These are phyloP conservation scores for Elsinoe arachidis DNA, from an alignment of 2,329 filamentous ascomycete genomes.

Conservation along the genomic window DNA sequence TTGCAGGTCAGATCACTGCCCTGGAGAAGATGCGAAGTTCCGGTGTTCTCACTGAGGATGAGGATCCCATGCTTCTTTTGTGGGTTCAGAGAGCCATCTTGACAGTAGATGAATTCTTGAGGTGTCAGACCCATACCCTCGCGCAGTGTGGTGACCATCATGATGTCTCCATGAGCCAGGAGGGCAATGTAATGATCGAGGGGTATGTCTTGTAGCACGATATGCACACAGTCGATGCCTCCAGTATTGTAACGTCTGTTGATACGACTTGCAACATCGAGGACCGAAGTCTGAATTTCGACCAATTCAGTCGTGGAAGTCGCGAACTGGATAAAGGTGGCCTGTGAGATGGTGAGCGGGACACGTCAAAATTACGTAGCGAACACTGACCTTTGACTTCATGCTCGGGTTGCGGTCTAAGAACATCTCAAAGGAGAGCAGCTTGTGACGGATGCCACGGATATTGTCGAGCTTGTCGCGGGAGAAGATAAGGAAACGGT, in stretches of 20 bases:
- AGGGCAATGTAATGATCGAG: conserved; percentile 90
- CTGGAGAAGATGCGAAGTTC: conserved; percentile 76
- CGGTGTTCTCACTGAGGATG: conserved; percentile 91
- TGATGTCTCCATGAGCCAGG: conserved; percentile 76
- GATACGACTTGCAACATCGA: conserved; percentile 88
- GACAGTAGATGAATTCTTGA: conserved; percentile 88
- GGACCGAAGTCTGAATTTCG: conserved; percentile 79
- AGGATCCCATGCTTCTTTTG: conserved; percentile 82
- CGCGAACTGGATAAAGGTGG: conserved; percentile 88
- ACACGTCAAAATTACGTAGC: not conserved
- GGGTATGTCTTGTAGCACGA: conserved; percentile 88
- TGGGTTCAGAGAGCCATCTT: conserved; percentile 64
- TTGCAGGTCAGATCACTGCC: conserved; percentile 78
- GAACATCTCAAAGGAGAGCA: conserved; percentile 86
- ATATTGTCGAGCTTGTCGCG: conserved; percentile 92
- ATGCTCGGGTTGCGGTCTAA: conserved; percentile 90
- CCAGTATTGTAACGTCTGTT: conserved; percentile 87
- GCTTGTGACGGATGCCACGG: conserved; percentile 84
- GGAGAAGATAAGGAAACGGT: conserved; percentile 83
- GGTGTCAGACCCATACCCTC: conserved; percentile 97
- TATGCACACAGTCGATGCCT: conserved; percentile 85
- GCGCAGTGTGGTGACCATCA: conserved; percentile 91
- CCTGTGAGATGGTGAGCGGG: conserved; percentile 34
- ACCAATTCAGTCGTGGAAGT: conserved; percentile 81
- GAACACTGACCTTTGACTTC: conserved; percentile 51